Evolutionary conservation across 768 basidiomycete species (phyloP).

Genomic region (Amanita thiersii): DNA sequence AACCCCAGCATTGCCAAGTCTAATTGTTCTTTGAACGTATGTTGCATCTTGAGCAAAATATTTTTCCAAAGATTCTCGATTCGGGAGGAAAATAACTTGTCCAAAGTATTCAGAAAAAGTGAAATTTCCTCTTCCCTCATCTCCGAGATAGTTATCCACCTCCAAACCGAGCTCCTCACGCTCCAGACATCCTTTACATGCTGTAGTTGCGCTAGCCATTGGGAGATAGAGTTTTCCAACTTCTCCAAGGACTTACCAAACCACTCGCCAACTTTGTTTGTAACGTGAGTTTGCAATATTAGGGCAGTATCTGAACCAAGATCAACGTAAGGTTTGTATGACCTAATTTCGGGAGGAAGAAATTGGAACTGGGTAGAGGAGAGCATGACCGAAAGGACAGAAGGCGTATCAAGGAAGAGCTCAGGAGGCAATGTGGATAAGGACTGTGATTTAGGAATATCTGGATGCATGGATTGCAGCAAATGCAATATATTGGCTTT

Average conservation of each 20-base stretch:
- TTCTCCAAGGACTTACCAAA: slow-evolving; percentile 42
- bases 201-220: slow-evolving; percentile 55
- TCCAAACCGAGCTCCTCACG: slow-evolving; percentile 43
- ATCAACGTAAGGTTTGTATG: slow-evolving; percentile 85
- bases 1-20: slow-evolving; percentile 24
- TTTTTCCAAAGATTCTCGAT: slow-evolving; percentile 53
- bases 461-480: slow-evolving; percentile 54
- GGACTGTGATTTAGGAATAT: slow-evolving; percentile 25
- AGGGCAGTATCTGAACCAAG: slow-evolving; percentile 49
- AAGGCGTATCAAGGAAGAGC: slow-evolving; percentile 56
- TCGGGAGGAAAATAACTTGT: slow-evolving; percentile 45
- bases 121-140: slow-evolving; percentile 41
- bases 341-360: slow-evolving; percentile 60
- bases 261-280: slow-evolving; percentile 52
- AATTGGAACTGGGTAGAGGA: slow-evolving; percentile 79
- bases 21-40: slow-evolving; percentile 38
- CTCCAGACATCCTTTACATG: slow-evolving; percentile 66
- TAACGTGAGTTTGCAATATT: slow-evolving; percentile 34
- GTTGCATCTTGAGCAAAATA: slow-evolving; percentile 33
- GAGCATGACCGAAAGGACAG: slow-evolving; percentile 62
- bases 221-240: slow-evolving; percentile 35
- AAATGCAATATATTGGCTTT: slow-evolving; percentile 46
- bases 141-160: slow-evolving; percentile 35
- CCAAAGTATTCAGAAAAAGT: slow-evolving; percentile 36
- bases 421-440: slow-evolving; percentile 18